These are phyloP conservation scores for Pichia gijzeniarum DNA, from an alignment of 805 yeast genomes.

Conservation along the genomic window DNA sequence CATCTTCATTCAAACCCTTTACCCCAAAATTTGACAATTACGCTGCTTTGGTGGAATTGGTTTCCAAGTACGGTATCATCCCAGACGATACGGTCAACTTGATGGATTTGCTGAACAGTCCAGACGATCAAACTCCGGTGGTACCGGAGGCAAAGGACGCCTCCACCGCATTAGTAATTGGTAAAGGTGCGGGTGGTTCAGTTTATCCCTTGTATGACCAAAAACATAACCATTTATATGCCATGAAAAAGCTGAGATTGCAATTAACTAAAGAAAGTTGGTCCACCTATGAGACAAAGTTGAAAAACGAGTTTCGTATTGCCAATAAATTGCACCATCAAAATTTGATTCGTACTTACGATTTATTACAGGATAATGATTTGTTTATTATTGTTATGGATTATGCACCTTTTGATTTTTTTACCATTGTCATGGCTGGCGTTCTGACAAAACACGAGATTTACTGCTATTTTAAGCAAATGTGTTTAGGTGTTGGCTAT, in stretches of 20 bases:
- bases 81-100: constrained; percentile 12
- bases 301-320: constrained; percentile 73
- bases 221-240: constrained; percentile 55
- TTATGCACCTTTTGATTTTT: constrained; percentile 86
- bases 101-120: constrained; percentile 5
- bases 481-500: constrained; percentile 66
- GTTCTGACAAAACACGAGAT: constrained; percentile 65
- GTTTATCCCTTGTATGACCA: constrained; percentile 67
- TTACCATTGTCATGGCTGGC: constrained; percentile 88
- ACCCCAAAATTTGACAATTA: constrained; percentile 13
- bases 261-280: constrained; percentile 56
- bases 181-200: constrained; percentile 94
- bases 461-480: constrained; percentile 77
- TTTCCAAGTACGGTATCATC: constrained; percentile 15
- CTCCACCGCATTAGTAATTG: constrained; percentile 29
- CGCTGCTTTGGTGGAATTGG: constrained; percentile 10
- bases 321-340: constrained; percentile 75
- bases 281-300: constrained; percentile 67
- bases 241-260: constrained; percentile 80
- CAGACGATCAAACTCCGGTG: neutral
- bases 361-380: constrained; percentile 63
- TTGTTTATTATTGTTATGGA: constrained; percentile 81
- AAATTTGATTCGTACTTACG: constrained; percentile 76
- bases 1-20: neutral
- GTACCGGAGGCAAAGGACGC: constrained; percentile 7